phyloP scores from a whole-genome alignment of 306 rosid genomes.

The Ormosia semicastrata region DNA sequence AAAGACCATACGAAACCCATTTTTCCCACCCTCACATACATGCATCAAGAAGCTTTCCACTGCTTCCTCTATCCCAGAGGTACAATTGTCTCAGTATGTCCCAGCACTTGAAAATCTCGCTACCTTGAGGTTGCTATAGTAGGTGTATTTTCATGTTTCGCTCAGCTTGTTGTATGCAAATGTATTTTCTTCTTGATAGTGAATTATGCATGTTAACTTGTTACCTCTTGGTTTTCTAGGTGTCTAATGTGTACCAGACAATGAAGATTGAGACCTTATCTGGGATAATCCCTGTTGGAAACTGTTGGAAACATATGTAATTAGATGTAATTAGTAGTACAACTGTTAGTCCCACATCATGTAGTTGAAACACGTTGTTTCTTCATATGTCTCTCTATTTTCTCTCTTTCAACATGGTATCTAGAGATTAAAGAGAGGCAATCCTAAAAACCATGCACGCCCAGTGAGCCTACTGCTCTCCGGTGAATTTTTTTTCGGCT shows the following conservation, averaged over 20 bases:
- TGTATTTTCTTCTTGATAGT: not conserved
- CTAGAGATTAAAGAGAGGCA: too few relatives aligned
- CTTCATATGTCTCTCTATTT: too few relatives aligned
- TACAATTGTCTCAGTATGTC: conserved; percentile 76
- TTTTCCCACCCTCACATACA: too few relatives aligned
- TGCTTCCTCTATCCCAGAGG: conserved; percentile 91
- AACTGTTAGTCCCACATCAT: too few relatives aligned
- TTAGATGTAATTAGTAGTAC: too few relatives aligned
- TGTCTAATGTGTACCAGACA: conserved; percentile 79
- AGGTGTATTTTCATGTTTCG: conserved; percentile 45
- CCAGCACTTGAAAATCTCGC: conserved; percentile 78
- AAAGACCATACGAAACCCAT: too few relatives aligned
- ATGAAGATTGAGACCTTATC: conserved; percentile 81
- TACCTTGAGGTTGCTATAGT: conserved; percentile 89
- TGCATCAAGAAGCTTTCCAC: conserved; percentile 77
- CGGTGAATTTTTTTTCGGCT: too few relatives aligned
- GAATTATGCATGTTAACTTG: not conserved
- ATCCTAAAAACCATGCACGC: too few relatives aligned
- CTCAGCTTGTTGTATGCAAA: not conserved
- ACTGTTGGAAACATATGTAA: too few relatives aligned
- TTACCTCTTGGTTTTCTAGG: conserved; percentile 42
- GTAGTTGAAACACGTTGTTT: too few relatives aligned
- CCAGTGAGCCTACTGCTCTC: too few relatives aligned
- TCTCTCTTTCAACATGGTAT: too few relatives aligned
- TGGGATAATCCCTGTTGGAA: conserved; percentile 80